Conservation (phyloP, 1,284 basidiomycete species). For the Sphaerobolus stellatus region DNA sequence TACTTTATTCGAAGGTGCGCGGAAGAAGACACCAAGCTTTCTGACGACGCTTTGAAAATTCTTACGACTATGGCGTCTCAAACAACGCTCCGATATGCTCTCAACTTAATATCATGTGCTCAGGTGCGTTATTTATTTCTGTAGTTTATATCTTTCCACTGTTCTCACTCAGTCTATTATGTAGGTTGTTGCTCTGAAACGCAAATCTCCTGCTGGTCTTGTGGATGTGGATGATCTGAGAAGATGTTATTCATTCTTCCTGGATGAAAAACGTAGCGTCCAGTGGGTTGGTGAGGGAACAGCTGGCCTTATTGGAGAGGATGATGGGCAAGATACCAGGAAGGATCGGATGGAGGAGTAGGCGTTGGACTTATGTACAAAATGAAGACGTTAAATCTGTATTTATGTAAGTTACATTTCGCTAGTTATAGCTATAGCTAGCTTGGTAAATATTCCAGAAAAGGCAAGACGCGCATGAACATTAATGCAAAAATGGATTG, state of each 20-base stretch:
- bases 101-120: constrained; percentile 91
- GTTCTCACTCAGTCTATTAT: neutral
- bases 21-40: constrained; percentile 93
- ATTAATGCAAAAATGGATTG: too few species aligned
- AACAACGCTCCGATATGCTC: constrained; percentile 86
- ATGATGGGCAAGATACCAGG: constrained; percentile 16
- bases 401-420: too few species aligned
- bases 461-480: too few species aligned
- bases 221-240: constrained; percentile 86
- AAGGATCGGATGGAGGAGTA: constrained; percentile 11
- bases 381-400: too few species aligned
- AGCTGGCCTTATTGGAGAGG: constrained; percentile 59
- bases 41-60: constrained; percentile 71
- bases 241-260: constrained; percentile 85
- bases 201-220: constrained; percentile 20
- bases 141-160: neutral
- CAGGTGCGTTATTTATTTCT: constrained; percentile 44
- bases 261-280: constrained; percentile 93
- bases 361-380: too few species aligned
- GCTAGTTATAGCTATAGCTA: too few species aligned
- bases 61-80: constrained; percentile 84
- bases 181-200: constrained; percentile 12
- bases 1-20: constrained; percentile 63
- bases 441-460: too few species aligned
- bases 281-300: constrained; percentile 86